Percentiles rank a stretch among this genome's conserved stretches.
Evolutionary conservation across 345 rosid genomes (phyloP).

Genomic region (Schrenkiella parvula): DNA sequence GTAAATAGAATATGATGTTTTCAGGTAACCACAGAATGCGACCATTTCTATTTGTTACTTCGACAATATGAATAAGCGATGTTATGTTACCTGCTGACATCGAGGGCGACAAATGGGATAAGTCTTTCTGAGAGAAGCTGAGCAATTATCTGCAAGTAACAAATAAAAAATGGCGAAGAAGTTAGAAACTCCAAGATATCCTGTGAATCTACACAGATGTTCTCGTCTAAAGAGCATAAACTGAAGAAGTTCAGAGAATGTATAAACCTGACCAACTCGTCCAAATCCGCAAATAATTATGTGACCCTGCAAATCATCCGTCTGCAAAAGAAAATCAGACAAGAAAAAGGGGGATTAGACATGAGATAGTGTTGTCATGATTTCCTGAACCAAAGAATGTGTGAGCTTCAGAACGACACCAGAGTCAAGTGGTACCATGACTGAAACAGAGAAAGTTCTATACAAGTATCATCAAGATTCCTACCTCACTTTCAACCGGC

Average conservation of each 20-base stretch:
- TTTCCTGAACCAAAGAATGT: slow-evolving; percentile 10
- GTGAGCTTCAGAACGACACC: neutral
- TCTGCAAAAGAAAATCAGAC: slow-evolving; percentile 47
- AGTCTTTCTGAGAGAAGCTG: slow-evolving; percentile 98
- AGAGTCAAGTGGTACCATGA: slow-evolving; percentile 1
- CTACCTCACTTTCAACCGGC: slow-evolving; percentile 98
- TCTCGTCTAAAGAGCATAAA: too few species aligned
- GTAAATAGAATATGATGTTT: slow-evolving; percentile 30
- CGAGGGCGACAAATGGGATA: slow-evolving; percentile 97
- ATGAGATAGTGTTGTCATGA: neutral
- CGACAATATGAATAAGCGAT: neutral
- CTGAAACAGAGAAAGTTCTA: neutral
- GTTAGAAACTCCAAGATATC: neutral
- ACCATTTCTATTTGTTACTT: neutral
- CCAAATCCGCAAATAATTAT: slow-evolving; percentile 96
- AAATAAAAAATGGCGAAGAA: neutral
- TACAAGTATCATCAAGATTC: slow-evolving; percentile 7
- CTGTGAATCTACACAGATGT: neutral
- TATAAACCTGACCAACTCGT: slow-evolving; percentile 91
- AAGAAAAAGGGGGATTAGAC: slow-evolving; percentile 17
- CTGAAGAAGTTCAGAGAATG: slow-evolving; percentile 7
- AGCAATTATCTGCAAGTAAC: slow-evolving; percentile 75
- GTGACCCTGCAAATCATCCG: slow-evolving; percentile 98
- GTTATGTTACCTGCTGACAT: slow-evolving; percentile 71
- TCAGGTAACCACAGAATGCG: neutral